Percentiles rank a stretch among this genome's conserved stretches.
These are phyloP conservation scores for Williopsis jadinii DNA, from an alignment of 1,139 yeast genomes.

Conservation along the genomic window DNA sequence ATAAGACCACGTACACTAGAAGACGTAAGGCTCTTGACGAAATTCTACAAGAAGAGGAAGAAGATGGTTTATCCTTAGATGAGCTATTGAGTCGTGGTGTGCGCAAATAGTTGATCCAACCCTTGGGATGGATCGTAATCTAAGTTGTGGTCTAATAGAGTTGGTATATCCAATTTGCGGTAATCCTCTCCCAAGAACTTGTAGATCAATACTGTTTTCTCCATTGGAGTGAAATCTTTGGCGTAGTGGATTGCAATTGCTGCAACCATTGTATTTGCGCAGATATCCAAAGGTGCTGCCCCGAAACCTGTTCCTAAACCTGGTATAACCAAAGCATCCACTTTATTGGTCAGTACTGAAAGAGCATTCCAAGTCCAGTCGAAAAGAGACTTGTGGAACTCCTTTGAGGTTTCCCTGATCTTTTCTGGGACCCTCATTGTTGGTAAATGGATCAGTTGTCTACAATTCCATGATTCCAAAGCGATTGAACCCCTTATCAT, in stretches of 20 bases:
- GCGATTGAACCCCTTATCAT: slow-evolving; percentile 1
- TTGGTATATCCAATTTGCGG: slow-evolving; percentile 1
- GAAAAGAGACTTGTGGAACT: slow-evolving; percentile 6
- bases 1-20: slow-evolving; percentile 9
- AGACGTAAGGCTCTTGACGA: slow-evolving; percentile 9
- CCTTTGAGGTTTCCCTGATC: slow-evolving; percentile 2
- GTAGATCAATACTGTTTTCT: slow-evolving; percentile 1
- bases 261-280: slow-evolving; percentile 7
- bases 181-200: slow-evolving; percentile 7
- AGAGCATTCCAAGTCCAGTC: slow-evolving; percentile 12
- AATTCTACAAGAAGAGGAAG: slow-evolving; percentile 12
- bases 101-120: slow-evolving; percentile 4
- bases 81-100: slow-evolving; percentile 10
- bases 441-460: slow-evolving; percentile 8
- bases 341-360: slow-evolving; percentile 1
- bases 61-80: slow-evolving; percentile 17
- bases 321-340: slow-evolving; percentile 5
- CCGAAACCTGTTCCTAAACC: slow-evolving; percentile 12
- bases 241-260: slow-evolving; percentile 7
- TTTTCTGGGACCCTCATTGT: slow-evolving; percentile 9
- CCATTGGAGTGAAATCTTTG: slow-evolving; percentile 1
- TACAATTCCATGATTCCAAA: slow-evolving; percentile 5
- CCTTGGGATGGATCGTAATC: slow-evolving; percentile 3
- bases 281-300: slow-evolving; percentile 3
- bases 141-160: background rate